These are phyloP conservation scores for Ascochyta rabiei DNA, from an alignment of 2,329 filamentous ascomycete genomes.

Conservation along the genomic window DNA sequence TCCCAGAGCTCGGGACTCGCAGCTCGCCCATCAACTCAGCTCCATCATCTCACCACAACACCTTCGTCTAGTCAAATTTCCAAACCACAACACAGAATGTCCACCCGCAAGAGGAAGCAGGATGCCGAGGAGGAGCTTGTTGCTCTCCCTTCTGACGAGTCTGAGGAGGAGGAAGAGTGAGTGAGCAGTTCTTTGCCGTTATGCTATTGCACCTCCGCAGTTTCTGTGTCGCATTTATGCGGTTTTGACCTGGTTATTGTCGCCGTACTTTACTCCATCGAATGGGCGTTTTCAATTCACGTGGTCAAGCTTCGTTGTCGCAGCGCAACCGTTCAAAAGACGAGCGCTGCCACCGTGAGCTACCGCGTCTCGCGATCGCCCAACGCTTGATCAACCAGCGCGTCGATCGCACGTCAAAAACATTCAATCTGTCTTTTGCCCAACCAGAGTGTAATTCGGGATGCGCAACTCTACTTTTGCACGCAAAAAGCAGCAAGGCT, in stretches of 20 bases:
- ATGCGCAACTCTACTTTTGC: not conserved
- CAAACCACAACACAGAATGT: constrained; percentile 37
- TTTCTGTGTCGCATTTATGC: constrained; percentile 26
- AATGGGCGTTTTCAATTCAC: constrained; percentile 17
- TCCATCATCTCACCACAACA: constrained; percentile 25
- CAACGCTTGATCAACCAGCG: not conserved
- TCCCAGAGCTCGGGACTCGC: constrained; percentile 20
- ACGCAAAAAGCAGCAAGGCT: constrained; percentile 21
- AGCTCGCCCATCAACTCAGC: constrained; percentile 27
- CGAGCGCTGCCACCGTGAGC: constrained; percentile 1
- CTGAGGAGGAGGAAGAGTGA: constrained; percentile 54
- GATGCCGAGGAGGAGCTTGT: constrained; percentile 52
- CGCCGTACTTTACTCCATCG: constrained; percentile 22
- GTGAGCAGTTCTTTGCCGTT: constrained; percentile 47
- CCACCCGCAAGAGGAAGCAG: constrained; percentile 54
- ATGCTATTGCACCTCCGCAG: constrained; percentile 31
- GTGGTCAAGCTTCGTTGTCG: constrained; percentile 5
- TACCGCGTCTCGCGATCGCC: not conserved
- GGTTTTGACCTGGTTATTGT: constrained; percentile 26
- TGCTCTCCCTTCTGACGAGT: constrained; percentile 52
- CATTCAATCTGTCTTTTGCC: not conserved
- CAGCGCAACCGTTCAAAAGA: constrained; percentile 2
- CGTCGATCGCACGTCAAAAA: not conserved
- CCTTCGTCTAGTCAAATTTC: constrained; percentile 5
- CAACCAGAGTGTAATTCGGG: not conserved